Evolutionary conservation across 2,329 filamentous ascomycete genomes (phyloP).

Genomic region (Hirsutella minnesotensis): DNA sequence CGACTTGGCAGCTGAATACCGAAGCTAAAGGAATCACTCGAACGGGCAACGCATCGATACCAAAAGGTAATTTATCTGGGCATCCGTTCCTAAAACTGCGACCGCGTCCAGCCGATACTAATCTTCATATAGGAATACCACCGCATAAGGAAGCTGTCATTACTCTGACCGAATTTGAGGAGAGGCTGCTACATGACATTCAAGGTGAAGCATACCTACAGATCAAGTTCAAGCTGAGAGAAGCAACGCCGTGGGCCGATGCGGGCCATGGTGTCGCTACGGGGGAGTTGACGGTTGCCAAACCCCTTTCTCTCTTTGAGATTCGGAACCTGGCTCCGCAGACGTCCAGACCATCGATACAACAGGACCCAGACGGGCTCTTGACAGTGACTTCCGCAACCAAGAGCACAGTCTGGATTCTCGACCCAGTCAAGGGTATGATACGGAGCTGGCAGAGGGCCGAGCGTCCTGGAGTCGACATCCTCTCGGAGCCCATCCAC

Average conservation of each 20-base stretch:
- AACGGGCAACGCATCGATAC: constrained; percentile 25
- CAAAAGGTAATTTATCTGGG: constrained; percentile 18
- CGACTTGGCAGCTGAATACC: constrained; percentile 28
- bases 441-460: constrained; percentile 29
- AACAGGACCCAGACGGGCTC: constrained; percentile 4
- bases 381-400: constrained; percentile 23
- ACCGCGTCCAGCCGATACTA: neutral
- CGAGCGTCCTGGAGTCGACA: constrained; percentile 16
- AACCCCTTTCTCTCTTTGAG: constrained; percentile 16
- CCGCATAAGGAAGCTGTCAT: constrained; percentile 28
- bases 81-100: neutral
- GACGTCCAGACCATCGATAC: constrained; percentile 12
- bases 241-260: constrained; percentile 37
- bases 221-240: constrained; percentile 31
- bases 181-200: constrained; percentile 10
- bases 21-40: constrained; percentile 20
- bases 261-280: constrained; percentile 40
- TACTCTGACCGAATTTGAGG: constrained; percentile 18
- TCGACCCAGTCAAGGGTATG: constrained; percentile 29
- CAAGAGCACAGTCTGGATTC: constrained; percentile 26
- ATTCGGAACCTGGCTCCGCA: constrained; percentile 7
- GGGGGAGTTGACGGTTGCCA: constrained; percentile 30
- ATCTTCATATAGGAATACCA: constrained; percentile 21
- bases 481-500: constrained; percentile 30
- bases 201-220: constrained; percentile 32